Base-by-base conservation (phyloP, 768 basidiomycete species). In the Leccinum pellstonianum region DNA sequence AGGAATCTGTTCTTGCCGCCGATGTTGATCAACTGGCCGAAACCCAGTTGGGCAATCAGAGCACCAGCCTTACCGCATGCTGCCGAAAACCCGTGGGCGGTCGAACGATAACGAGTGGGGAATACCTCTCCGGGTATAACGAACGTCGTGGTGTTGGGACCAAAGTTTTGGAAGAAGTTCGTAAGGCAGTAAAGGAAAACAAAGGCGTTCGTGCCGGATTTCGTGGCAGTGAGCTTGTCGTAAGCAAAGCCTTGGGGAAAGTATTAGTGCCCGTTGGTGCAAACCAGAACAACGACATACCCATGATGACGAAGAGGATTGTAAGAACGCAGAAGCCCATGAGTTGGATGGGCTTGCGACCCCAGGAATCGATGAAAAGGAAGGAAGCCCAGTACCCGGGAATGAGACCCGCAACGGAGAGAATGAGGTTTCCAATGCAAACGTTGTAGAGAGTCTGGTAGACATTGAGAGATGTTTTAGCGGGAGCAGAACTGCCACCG, bases 91-190 rank as follows among this genome's bases (percentile, higher is more conserved):
- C 92, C 92, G 66, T 93, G 89, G 11, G 83, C 88, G 5, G 91
- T 92, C 6, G 90, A 91, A 62, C 93, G 86, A 73, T 93, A 93
- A 51, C 93, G 89, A 1, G 92, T 95, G 1, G 92, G 92, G 84
- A 92, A 94, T 25, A 79, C 82, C 70, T 95, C 93, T 63, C 89
- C 90, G 0, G 92, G 91, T 4, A 93, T 77, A 56, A 93, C 59
- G 72, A 94, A 93, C 0, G 91, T 92, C 1, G 90, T 93, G 0
- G 82, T 82, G 65, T 92, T 91, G 10, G 87, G 89, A 2, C 90
- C 91, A 62, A 92, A 93, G 76, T 93, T 93, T 77, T 91, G 88
- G 87, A 93, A 91, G 77, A 92, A 92, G 71, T 90, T 88, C 66
- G 90, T 83, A n/a, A 94, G 77, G 70, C 90, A 90, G 77, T 93